These are phyloP conservation scores for Acer saccharum DNA, from an alignment of 345 rosid species.

Conservation along the genomic window DNA sequence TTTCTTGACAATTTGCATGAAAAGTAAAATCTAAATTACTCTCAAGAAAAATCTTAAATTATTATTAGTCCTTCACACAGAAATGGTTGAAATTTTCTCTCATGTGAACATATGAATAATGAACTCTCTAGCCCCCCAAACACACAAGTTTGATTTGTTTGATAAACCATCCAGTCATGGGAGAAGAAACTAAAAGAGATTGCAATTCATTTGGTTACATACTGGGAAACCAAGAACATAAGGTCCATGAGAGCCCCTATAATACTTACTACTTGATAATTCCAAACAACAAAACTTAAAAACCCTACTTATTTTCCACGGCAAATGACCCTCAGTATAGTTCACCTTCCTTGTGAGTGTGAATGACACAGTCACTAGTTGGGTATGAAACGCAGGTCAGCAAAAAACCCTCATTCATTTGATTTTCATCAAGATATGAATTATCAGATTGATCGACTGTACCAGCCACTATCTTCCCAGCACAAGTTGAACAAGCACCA, in stretches of 20 bases:
- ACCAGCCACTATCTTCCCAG: slow-evolving; percentile 64
- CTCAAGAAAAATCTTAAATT: neutral
- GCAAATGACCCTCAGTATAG: slow-evolving; percentile 38
- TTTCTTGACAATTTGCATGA: neutral
- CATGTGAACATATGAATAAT: neutral
- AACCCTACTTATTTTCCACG: neutral
- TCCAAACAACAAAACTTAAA: slow-evolving; percentile 1
- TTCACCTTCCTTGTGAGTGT: slow-evolving; percentile 81
- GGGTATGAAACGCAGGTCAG: slow-evolving; percentile 84
- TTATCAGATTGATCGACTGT: slow-evolving; percentile 84
- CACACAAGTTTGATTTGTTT: neutral
- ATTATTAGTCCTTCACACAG: neutral
- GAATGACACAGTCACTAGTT: slow-evolving; percentile 71
- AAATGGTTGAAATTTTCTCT: no score
- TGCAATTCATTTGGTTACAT: neutral
- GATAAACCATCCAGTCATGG: neutral
- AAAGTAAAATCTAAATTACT: neutral
- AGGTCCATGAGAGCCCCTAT: neutral
- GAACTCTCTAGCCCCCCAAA: neutral
- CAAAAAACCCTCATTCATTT: slow-evolving; percentile 56
- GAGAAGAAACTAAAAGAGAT: neutral
- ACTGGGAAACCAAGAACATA: neutral
- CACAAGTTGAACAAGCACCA: slow-evolving; percentile 89
- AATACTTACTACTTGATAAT: neutral
- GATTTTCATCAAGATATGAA: slow-evolving; percentile 71